Percentiles rank a stretch among this genome's conserved stretches.
phyloP scores from a whole-genome alignment of 257 asterid genomes.

The Ilex aquifolium region DNA sequence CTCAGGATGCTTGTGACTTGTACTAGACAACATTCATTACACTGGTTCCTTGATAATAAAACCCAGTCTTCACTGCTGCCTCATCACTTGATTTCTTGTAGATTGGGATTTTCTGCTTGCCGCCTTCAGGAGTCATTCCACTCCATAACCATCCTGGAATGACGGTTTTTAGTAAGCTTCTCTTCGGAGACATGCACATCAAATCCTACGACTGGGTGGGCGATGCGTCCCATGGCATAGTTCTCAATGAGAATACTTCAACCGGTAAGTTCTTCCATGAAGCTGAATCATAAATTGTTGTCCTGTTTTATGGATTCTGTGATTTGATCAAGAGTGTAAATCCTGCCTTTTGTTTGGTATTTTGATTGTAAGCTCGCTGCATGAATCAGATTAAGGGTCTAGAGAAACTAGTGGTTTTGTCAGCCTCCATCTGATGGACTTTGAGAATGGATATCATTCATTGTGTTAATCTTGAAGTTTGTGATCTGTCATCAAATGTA shows the following conservation, averaged over 20 bases:
- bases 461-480: too few species aligned
- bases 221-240: conserved; percentile 12
- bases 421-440: too few species aligned
- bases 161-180: conserved; percentile 90
- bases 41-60: neutral
- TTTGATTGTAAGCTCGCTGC: too few species aligned
- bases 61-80: neutral
- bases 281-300: too few species aligned
- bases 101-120: conserved; percentile 95
- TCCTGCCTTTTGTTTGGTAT: too few species aligned
- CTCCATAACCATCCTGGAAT: conserved; percentile 94
- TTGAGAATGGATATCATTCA: too few species aligned
- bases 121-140: conserved; percentile 78
- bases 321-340: too few species aligned
- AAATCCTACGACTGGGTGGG: conserved; percentile 71
- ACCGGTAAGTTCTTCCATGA: conserved; percentile 29
- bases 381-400: too few species aligned
- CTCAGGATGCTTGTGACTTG: neutral
- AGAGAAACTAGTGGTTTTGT: too few species aligned
- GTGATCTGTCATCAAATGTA: too few species aligned
- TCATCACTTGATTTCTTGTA: conserved; percentile 18
- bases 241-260: conserved; percentile 12
- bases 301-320: too few species aligned
- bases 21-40: neutral
- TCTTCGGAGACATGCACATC: conserved; percentile 87